phyloP scores from a whole-genome alignment of 257 asterid genomes.

The Scutellaria baicalensis region DNA sequence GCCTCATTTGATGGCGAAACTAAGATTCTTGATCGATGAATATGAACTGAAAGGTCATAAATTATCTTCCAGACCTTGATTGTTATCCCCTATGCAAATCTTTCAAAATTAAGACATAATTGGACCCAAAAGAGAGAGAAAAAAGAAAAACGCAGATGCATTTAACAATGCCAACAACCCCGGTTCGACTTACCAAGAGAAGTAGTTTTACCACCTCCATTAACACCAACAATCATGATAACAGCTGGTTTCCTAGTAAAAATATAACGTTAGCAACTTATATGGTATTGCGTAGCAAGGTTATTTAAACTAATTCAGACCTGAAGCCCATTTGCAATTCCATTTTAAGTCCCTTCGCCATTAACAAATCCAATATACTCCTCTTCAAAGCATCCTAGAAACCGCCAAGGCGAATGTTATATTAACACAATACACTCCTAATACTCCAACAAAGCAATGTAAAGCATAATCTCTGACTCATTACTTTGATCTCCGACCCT shows the following conservation, averaged over 20 bases:
- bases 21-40: background rate
- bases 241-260: constrained; percentile 87
- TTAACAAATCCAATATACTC: constrained; percentile 66
- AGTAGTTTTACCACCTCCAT: constrained; percentile 99
- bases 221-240: constrained; percentile 92
- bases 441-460: background rate
- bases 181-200: constrained; percentile 68
- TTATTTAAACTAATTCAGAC: constrained; percentile 28
- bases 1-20: background rate
- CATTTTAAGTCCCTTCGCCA: constrained; percentile 75
- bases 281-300: background rate
- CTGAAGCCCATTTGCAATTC: constrained; percentile 88
- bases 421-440: background rate
- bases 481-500: constrained; percentile 86
- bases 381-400: constrained; percentile 73
- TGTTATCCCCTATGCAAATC: background rate
- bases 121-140: background rate
- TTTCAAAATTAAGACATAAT: background rate
- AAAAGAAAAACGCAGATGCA: background rate
- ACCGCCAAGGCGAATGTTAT: constrained; percentile 1
- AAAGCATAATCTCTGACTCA: background rate
- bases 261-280: constrained; percentile 16
- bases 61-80: background rate
- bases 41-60: background rate
- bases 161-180: background rate